phyloP scores from a whole-genome alignment of 345 rosid genomes.

The Aquilaria malaccensis region DNA sequence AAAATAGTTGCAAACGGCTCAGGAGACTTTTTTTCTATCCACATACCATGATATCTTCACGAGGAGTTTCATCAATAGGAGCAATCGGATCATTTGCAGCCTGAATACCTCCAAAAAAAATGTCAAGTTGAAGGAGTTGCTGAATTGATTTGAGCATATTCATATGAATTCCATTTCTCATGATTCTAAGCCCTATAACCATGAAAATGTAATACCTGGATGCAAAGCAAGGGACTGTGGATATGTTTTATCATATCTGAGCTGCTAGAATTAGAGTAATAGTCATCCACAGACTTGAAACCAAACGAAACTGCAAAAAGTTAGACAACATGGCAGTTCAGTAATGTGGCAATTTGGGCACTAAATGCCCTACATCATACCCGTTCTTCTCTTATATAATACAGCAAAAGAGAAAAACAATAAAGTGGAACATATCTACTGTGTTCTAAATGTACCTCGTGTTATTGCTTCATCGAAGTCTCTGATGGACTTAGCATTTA shows the following conservation, averaged over 20 bases:
- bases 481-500: slow-evolving; percentile 72
- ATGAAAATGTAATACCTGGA: slow-evolving; percentile 47
- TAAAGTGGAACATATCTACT: background rate
- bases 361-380: background rate
- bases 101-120: slow-evolving; percentile 30
- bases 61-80: slow-evolving; percentile 77
- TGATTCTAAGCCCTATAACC: background rate
- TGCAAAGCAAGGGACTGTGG: slow-evolving; percentile 68
- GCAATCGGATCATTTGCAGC: slow-evolving; percentile 92
- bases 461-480: slow-evolving; percentile 86
- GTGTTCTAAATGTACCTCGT: slow-evolving; percentile 36
- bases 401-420: slow-evolving; percentile 1
- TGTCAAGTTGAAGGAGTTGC: background rate
- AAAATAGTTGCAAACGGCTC: background rate
- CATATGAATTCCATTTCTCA: background rate
- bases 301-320: slow-evolving; percentile 75
- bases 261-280: slow-evolving; percentile 81
- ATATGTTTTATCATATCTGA: slow-evolving; percentile 62
- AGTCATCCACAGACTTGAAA: slow-evolving; percentile 86
- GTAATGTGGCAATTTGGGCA: background rate
- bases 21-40: background rate
- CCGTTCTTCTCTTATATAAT: background rate
- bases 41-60: slow-evolving; percentile 72
- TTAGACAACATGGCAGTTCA: slow-evolving; percentile 8
- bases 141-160: background rate